A percentile compares a stretch with the other conserved stretches of the same genome.
Evolutionary conservation across 108 stramenopile species (phyloP).

Genomic region (Conticribra guillardii): DNA sequence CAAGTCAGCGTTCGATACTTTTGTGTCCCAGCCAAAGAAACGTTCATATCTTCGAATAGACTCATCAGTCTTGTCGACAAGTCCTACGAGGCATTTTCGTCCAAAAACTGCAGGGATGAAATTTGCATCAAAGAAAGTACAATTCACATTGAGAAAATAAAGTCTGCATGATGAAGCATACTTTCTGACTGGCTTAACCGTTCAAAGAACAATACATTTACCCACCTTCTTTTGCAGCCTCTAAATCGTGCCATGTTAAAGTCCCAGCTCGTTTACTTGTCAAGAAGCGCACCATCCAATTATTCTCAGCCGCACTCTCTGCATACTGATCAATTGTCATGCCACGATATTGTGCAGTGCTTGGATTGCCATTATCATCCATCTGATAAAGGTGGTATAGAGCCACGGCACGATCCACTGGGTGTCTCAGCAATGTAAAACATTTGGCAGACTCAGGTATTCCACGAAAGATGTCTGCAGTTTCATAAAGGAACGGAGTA

Average conservation of each 20-base stretch:
- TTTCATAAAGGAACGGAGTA: conserved; percentile 44
- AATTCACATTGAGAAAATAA: no score
- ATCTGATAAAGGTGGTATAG: conserved; percentile 38
- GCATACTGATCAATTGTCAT: conserved; percentile 53
- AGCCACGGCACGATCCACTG: conserved; percentile 45
- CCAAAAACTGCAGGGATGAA: conserved; percentile 30
- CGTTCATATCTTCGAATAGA: conserved; percentile 43
- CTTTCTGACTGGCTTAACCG: no score
- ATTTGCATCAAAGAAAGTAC: no score
- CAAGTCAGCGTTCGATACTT: neutral
- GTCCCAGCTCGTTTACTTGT: conserved; percentile 45
- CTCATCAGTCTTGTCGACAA: conserved; percentile 47
- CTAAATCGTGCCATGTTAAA: conserved; percentile 51
- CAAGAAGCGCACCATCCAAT: conserved; percentile 62
- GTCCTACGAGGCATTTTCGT: conserved; percentile 60
- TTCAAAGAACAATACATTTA: neutral
- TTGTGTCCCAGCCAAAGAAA: conserved; percentile 49
- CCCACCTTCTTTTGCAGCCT: conserved; percentile 52
- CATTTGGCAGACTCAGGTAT: conserved; percentile 27
- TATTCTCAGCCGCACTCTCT: conserved; percentile 39
- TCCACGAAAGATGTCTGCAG: conserved; percentile 25
- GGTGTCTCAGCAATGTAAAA: conserved; percentile 51
- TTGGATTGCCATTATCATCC: conserved; percentile 19
- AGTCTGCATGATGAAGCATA: no score
- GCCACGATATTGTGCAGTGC: conserved; percentile 22